These are phyloP conservation scores for Hepatocystis sp. DNA, from an alignment of 169 alveolate species.

Conservation along the genomic window DNA sequence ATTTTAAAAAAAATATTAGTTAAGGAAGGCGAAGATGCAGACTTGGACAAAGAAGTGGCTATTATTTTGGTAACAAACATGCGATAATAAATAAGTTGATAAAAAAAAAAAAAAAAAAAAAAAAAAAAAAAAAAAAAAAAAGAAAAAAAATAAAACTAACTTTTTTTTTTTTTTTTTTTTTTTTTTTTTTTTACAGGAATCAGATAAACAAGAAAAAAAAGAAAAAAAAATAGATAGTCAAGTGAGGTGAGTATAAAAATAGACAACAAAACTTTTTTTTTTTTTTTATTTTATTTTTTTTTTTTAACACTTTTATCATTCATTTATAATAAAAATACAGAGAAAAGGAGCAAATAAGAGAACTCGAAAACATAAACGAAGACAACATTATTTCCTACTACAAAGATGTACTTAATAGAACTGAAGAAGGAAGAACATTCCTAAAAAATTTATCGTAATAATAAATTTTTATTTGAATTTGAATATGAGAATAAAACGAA, in stretches of 20 bases:
- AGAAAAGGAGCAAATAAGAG: slow-evolving; percentile 26
- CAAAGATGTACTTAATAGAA: slow-evolving; percentile 9
- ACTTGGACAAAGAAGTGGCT: slow-evolving; percentile 55
- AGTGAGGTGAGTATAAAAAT: not conserved
- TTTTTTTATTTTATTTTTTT: no score
- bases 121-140: no score
- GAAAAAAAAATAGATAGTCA: no score
- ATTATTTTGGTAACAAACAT: slow-evolving; percentile 31
- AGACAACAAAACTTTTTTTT: not conserved
- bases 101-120: no score
- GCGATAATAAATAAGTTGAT: not conserved
- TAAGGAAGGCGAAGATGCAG: slow-evolving; percentile 60
- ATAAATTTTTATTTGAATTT: not conserved
- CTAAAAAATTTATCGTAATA: slow-evolving; percentile 27
- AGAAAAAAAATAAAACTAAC: no score
- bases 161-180: not conserved
- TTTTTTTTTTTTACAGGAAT: slow-evolving; percentile 7
- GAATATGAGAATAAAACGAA: no score
- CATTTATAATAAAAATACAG: not conserved
- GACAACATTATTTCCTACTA: slow-evolving; percentile 26
- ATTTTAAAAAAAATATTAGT: slow-evolving; percentile 25
- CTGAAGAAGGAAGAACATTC: slow-evolving; percentile 25
- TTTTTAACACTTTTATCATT: no score
- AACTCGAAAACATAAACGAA: slow-evolving; percentile 36
- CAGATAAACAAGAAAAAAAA: not conserved